phyloP scores from a whole-genome alignment of 2,329 filamentous ascomycete species.

The Tolypocladium amazonense region DNA sequence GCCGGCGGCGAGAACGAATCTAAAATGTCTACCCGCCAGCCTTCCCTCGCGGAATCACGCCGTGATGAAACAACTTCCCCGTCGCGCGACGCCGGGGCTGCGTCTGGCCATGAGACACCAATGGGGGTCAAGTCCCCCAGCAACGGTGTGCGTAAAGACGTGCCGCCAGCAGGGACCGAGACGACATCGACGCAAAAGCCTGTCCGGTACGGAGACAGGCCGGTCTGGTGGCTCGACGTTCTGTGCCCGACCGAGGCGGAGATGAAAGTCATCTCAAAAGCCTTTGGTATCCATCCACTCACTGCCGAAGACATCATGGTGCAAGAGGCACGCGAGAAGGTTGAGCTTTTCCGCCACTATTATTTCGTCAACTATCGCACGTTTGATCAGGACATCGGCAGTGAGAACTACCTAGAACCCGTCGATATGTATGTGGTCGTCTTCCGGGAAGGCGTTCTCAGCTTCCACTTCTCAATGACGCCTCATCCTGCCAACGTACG shows the following conservation, averaged over 20 bases:
- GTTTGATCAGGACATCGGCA: conserved; percentile 88
- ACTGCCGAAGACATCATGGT: conserved; percentile 96
- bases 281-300: conserved; percentile 91
- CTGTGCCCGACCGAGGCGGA: conserved; percentile 84
- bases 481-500: conserved; percentile 95
- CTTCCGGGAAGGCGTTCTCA: conserved; percentile 89
- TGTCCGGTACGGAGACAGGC: conserved; percentile 64
- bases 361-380: conserved; percentile 98
- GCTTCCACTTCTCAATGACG: conserved; percentile 94
- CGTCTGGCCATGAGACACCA: conserved; percentile 39
- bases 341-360: conserved; percentile 93
- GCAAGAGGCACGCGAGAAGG: conserved; percentile 95
- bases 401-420: conserved; percentile 83
- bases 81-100: conserved; percentile 15
- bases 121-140: conserved; percentile 28
- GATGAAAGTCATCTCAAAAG: conserved; percentile 86
- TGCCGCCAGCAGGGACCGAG: conserved; percentile 9
- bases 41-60: conserved; percentile 26
- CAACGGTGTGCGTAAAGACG: conserved; percentile 8
- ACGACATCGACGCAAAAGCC: conserved; percentile 24
- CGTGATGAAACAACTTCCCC: conserved; percentile 18
- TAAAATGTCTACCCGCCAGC: conserved; percentile 33
- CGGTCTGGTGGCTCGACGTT: conserved; percentile 95
- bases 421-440: conserved; percentile 98
- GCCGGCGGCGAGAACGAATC: conserved; percentile 26